phyloP scores from a whole-genome alignment of 305 asterid genomes.

The Solanum hybrid region DNA sequence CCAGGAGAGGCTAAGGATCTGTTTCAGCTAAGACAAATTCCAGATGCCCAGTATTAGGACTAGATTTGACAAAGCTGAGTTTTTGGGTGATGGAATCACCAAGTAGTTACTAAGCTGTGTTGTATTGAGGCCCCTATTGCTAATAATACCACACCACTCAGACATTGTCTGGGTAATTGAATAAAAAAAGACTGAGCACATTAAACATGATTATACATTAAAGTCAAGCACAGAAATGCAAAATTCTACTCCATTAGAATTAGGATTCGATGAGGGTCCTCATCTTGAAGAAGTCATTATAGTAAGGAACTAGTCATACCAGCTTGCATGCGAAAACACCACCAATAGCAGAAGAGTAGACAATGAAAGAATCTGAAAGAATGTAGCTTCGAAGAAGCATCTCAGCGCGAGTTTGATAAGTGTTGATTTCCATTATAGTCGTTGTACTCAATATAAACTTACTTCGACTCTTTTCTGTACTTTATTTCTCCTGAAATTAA shows the following conservation, averaged over 20 bases:
- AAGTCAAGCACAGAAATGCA: not conserved
- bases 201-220: not conserved
- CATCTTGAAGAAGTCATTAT: not conserved
- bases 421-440: conserved; percentile 25
- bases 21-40: not conserved
- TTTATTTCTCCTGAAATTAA: not conserved
- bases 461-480: not conserved
- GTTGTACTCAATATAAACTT: not conserved
- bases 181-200: not conserved
- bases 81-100: not conserved
- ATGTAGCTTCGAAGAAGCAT: conserved; percentile 37
- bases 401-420: conserved; percentile 39
- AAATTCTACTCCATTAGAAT: conserved; percentile 1
- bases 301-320: conserved; percentile 25
- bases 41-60: not conserved
- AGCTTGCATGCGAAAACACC: conserved; percentile 62
- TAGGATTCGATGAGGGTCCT: not conserved
- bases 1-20: not conserved
- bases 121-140: not conserved
- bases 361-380: conserved; percentile 33
- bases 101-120: not conserved
- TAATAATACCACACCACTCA: not conserved
- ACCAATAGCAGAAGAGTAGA: conserved; percentile 43
- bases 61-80: not conserved
- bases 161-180: not conserved